Evolutionary conservation across 2,329 filamentous ascomycete species (phyloP).

Genomic region (Penicillium sp.): DNA sequence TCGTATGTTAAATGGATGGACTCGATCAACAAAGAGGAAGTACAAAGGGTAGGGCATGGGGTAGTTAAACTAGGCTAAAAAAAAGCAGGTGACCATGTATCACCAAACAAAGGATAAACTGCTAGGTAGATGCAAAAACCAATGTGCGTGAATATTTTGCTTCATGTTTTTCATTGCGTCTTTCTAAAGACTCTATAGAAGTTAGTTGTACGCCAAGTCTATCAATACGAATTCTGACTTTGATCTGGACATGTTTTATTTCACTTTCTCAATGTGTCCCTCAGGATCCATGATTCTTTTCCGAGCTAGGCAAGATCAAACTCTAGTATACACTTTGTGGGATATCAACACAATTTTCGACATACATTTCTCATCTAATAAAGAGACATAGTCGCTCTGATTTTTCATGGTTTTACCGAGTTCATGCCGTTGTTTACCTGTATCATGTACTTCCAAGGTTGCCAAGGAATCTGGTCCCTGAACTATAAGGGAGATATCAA

Average conservation of each 20-base stretch:
- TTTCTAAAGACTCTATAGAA: neutral
- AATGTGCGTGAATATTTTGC: neutral
- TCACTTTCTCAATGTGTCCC: neutral
- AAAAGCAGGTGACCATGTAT: neutral
- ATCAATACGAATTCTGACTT: neutral
- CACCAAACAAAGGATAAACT: neutral
- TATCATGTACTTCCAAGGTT: neutral
- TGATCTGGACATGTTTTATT: neutral
- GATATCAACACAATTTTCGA: neutral
- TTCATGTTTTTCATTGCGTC: neutral
- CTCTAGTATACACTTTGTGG: neutral
- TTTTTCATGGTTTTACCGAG: no score
- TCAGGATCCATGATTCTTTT: neutral
- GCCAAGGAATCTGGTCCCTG: neutral
- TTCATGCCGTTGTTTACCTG: neutral
- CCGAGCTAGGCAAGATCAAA: neutral
- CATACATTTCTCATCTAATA: neutral
- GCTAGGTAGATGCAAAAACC: neutral
- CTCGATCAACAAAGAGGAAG: neutral
- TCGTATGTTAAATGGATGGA: neutral
- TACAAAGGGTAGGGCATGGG: neutral
- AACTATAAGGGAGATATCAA: neutral
- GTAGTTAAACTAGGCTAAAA: neutral
- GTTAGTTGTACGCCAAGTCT: neutral
- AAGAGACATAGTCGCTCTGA: no score